phyloP scores from a whole-genome alignment of 2,329 filamentous ascomycete species.

The Fusarium annulatum region DNA sequence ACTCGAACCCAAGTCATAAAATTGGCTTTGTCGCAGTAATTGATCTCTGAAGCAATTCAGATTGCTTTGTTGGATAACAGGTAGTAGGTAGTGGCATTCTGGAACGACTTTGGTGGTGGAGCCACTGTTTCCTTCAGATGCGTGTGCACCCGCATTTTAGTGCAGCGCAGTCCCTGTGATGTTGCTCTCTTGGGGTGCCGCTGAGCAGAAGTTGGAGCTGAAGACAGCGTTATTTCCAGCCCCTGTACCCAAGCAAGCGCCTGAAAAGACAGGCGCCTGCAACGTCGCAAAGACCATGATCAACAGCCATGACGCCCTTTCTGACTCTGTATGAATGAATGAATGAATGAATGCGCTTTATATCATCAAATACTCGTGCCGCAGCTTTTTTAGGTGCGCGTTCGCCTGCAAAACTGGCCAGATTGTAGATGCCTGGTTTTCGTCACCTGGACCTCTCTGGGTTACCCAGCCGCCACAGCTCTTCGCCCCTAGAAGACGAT shows the following conservation, averaged over 20 bases:
- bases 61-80: constrained; percentile 29
- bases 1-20: constrained; percentile 33
- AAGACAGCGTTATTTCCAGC: constrained; percentile 34
- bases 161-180: constrained; percentile 37
- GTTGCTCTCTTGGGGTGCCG: constrained; percentile 34
- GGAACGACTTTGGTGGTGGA: constrained; percentile 37
- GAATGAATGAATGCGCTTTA: constrained; percentile 36
- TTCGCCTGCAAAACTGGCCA: constrained; percentile 37
- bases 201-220: constrained; percentile 14
- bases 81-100: constrained; percentile 29
- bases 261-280: constrained; percentile 25
- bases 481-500: constrained; percentile 36
- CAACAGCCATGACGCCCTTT: constrained; percentile 32
- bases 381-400: constrained; percentile 39
- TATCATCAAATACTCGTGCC: constrained; percentile 41
- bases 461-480: constrained; percentile 38
- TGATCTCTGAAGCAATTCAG: constrained; percentile 23
- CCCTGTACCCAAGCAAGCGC: constrained; percentile 37
- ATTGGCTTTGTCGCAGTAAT: constrained; percentile 32
- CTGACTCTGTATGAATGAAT: constrained; percentile 15
- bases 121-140: constrained; percentile 36
- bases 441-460: constrained; percentile 30
- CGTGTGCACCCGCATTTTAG: constrained; percentile 39
- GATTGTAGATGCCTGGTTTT: constrained; percentile 41
- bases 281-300: constrained; percentile 35